These are phyloP conservation scores for Epichloe sylvatica DNA, from an alignment of 2,329 filamentous ascomycete species.

Conservation along the genomic window DNA sequence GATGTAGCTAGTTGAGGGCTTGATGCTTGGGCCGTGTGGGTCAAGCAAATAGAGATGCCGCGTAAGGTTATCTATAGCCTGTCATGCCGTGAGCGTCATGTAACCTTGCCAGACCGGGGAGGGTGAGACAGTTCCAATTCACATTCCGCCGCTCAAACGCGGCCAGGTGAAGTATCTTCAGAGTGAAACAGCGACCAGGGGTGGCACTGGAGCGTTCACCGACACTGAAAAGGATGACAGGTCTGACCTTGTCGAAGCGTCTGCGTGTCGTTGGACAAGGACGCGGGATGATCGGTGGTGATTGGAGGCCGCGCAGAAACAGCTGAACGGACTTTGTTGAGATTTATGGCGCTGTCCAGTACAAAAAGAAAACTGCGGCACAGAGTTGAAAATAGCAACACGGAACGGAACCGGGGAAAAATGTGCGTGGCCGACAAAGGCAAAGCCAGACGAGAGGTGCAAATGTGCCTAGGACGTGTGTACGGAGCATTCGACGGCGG, in stretches of 20 bases:
- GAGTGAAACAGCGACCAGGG: constrained; percentile 10
- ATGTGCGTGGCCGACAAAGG: background rate
- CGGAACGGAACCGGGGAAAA: background rate
- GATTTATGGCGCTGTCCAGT: too few relatives aligned
- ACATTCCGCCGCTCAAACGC: constrained; percentile 8
- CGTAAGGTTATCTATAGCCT: constrained; percentile 6
- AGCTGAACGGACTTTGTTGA: too few relatives aligned
- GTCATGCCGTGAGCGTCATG: constrained; percentile 2
- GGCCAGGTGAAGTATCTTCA: constrained; percentile 12
- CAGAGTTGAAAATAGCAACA: background rate
- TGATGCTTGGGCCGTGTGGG: background rate
- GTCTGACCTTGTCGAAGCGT: constrained; percentile 1
- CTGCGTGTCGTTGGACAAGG: constrained; percentile 3
- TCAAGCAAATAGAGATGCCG: constrained; percentile 6
- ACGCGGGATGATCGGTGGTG: background rate
- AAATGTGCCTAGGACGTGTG: too few relatives aligned
- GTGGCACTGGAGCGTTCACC: constrained; percentile 11
- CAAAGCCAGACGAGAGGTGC: background rate
- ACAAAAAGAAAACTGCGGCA: background rate
- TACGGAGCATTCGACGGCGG: background rate
- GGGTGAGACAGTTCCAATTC: constrained; percentile 7
- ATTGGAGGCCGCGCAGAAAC: background rate
- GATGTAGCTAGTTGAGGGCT: background rate
- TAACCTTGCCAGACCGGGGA: background rate
- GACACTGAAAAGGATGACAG: constrained; percentile 8